Evolutionary conservation across 176 grass and related monocot genomes (phyloP), one percentile per base, ranked within the genome.

Genomic region (Zoysia japonica): DNA sequence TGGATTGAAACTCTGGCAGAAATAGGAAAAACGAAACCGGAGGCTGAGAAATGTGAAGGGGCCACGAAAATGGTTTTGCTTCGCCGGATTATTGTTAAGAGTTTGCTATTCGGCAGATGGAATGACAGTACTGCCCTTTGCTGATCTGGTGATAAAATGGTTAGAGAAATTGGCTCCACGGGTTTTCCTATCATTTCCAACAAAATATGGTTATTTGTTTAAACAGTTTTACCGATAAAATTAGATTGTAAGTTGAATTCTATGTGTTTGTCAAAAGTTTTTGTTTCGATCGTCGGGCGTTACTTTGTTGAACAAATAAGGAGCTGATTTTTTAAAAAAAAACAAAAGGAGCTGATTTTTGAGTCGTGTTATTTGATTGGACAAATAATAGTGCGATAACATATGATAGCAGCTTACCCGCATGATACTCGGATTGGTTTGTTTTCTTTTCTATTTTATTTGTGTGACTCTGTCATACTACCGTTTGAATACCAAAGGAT

Each of bases 1-100:
- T 47, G 50, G 68, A 76, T 86, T 74, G 50, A 80, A 82, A 88
- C 56, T 56, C 47, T 51, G 69, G 16, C 8, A 73, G 7, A 76
- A 61, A 73, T 12, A 37, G 36, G 36, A 19, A 66, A 84, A 71
- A 81, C 68, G 41, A 45, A 52, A 51, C 12, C 17, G 15, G 17
- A 2, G 66, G 47, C 54, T 44, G 45, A 36, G 74, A 20, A 74
- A 73, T 72, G 52, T 38, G 67, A 52, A 61, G 16, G 9, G 76
- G 19, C 10, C 40, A 77, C 19, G 17, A 10, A 66, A 47, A 55
- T 76, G 28, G 19, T 6, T 44, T 87, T 65, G 8, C 57, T 78
- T 56, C 35, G 1, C 16, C 5, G 6, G 44, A 51, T 78, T 38
- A 67, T 65, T 66, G 59, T 72, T 78, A 49, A 49, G 54, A 7